A percentile compares a stretch with the other conserved stretches of the same genome.
These are phyloP conservation scores for Colletotrichum sp. DNA, from an alignment of 2,329 filamentous ascomycete species.

Conservation along the genomic window DNA sequence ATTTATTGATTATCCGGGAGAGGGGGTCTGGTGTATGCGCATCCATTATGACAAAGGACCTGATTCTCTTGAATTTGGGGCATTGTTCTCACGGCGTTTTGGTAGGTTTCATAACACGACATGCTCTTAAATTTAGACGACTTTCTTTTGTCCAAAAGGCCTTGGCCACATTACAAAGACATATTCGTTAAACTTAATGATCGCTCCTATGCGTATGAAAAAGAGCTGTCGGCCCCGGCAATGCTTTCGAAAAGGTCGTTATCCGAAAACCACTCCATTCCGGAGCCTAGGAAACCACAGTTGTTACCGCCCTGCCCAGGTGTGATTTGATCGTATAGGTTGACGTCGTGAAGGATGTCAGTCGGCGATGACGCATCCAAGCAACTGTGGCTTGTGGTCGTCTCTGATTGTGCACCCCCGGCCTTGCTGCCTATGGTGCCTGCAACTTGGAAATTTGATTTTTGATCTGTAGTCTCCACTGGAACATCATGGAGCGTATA, in stretches of 20 bases:
- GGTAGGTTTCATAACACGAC: not conserved
- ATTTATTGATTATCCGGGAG: not conserved
- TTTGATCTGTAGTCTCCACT: not conserved
- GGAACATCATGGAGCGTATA: not conserved
- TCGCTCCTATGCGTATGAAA: not conserved
- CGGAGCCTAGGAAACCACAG: not conserved
- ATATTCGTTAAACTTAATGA: not conserved
- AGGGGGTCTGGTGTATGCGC: not conserved
- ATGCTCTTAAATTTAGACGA: not conserved
- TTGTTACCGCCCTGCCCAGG: not conserved
- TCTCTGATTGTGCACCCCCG: rapidly evolving
- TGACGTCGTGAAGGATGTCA: not conserved
- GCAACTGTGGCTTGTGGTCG: not conserved
- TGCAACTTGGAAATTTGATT: not conserved
- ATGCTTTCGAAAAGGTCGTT: not conserved
- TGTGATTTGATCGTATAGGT: not conserved
- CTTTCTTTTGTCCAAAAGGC: not conserved
- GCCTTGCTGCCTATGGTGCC: not conserved
- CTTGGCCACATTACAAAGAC: not conserved
- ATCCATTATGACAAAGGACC: not conserved
- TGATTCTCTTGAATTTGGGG: not conserved
- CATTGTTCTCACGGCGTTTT: not conserved
- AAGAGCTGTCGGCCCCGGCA: not conserved
- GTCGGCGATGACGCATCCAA: not conserved
- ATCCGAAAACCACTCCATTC: not conserved